phyloP scores from a whole-genome alignment of 2,329 filamentous ascomycete genomes.

The Penicillium sumatraense region DNA sequence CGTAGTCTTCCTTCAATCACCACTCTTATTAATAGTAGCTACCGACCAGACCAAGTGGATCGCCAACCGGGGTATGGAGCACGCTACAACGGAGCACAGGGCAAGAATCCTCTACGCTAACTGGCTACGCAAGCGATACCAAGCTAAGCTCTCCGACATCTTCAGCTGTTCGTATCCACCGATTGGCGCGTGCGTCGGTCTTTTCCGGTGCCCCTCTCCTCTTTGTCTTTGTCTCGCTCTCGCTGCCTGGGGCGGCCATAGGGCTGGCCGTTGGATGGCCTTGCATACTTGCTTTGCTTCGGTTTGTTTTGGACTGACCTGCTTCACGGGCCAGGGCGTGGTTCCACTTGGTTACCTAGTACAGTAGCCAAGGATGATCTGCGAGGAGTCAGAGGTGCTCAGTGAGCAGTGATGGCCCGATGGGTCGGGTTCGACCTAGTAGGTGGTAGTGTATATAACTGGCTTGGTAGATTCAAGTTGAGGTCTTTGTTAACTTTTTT shows the following conservation, averaged over 20 bases:
- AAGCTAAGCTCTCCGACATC: constrained; percentile 2
- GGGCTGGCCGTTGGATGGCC: constrained; percentile 25
- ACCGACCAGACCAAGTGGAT: not conserved
- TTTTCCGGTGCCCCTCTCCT: constrained; percentile 16
- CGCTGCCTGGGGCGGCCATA: constrained; percentile 24
- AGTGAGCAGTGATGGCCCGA: not conserved
- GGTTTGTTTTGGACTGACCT: not conserved
- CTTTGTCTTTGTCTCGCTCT: not conserved
- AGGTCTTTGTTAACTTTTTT: not conserved
- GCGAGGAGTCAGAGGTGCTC: constrained; percentile 1
- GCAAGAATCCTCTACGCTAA: not conserved
- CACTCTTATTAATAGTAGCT: not conserved
- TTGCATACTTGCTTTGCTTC: not conserved
- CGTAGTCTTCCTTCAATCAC: not conserved
- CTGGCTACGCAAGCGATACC: not conserved
- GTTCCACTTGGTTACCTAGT: constrained; percentile 2
- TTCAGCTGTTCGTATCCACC: constrained; percentile 16
- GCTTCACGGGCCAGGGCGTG: constrained; percentile 2
- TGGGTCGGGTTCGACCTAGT: too few relatives aligned
- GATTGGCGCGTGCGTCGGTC: constrained; percentile 18
- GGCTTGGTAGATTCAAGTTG: not conserved
- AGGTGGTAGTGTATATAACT: not conserved
- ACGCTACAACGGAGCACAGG: not conserved
- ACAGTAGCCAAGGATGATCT: not conserved
- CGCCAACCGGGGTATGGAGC: not conserved